Evolutionary conservation across 306 rosid species (phyloP), one percentile per base, ranked within the genome.

Genomic region (Glycine tomentella): DNA sequence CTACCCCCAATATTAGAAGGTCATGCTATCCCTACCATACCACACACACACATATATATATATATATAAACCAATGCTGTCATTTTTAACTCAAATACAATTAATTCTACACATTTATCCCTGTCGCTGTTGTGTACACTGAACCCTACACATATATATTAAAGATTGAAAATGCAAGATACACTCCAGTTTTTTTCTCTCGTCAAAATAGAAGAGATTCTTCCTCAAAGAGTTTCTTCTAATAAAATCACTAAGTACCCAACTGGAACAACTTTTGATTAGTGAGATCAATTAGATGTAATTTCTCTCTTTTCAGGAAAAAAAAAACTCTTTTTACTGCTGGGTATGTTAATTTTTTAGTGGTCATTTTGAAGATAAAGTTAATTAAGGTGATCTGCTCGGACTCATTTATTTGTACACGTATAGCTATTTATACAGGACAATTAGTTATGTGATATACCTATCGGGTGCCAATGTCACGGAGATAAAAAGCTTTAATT

Each of bases 381-480:
- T 5, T 55, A 50, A 12, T 40, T 40, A 4, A 40, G 5, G 44
- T 4, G 7, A 40, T 40, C 44, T 40, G 44, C 44, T 5, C 7
- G 44, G 44, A 6, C 44, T 40, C 44, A 40, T 40, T 40, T 40
- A 3, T 40, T 40, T 40, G 44, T 5, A 40, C 44, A 40, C 44
- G 44, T 51, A 31, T 46, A 57, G 11, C 8, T 61, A 57, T 5
- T 72, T 34, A 38, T 61, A 45, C 25, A 49, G 50, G 45, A 12
- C 44, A 61, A 44, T 36, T 72, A 72, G 11, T 67, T 2, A 44
- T 25, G 1, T 25, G 31, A 25, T 25, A 25, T 51, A 72, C 16
- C 64, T 17, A 58, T 53, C 25, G 25, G 74, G 55, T 16, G 86
- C 74, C 38, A 72, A 46, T 55, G 64, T 72, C 53, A 72, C 8